Conservation (phyloP, 371 early-diverging fungal genomes). For the Rhizopus stolonifer region DNA sequence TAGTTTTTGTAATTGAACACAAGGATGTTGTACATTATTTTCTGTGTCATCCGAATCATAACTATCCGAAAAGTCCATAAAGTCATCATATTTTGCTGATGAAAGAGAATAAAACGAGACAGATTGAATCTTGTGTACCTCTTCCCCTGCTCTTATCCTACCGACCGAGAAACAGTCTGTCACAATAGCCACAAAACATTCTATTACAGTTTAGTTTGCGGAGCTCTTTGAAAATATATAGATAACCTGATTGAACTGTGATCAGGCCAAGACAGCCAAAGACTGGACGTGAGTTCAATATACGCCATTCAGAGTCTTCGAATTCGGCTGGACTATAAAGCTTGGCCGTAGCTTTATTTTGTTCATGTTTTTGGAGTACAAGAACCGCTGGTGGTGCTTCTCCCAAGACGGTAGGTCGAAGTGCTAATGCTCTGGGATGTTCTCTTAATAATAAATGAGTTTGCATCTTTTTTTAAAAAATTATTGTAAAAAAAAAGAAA, state of each 20-base stretch:
- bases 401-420: constrained; percentile 49
- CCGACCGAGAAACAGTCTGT: constrained; percentile 66
- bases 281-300: constrained; percentile 58
- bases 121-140: constrained; percentile 56
- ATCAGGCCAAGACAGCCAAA: constrained; percentile 74
- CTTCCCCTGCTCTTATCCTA: constrained; percentile 59
- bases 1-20: constrained; percentile 61
- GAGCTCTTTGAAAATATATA: background rate
- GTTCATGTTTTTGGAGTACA: constrained; percentile 39
- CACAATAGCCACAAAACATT: constrained; percentile 72
- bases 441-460: constrained; percentile 49
- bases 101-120: constrained; percentile 68
- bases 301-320: constrained; percentile 48
- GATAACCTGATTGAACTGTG: constrained; percentile 59
- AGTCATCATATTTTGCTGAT: constrained; percentile 57
- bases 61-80: constrained; percentile 34
- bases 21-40: constrained; percentile 54
- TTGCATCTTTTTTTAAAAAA: constrained; percentile 46
- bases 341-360: constrained; percentile 43
- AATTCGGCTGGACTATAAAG: constrained; percentile 49
- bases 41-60: constrained; percentile 33
- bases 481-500: constrained; percentile 3
- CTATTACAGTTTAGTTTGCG: constrained; percentile 26
- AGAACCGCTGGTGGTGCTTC: constrained; percentile 49
- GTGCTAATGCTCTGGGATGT: constrained; percentile 48